Percentiles rank a stretch among this genome's conserved stretches.
These are phyloP conservation scores for Exophiala alcalophila DNA, from an alignment of 2,329 filamentous ascomycete species.

Conservation along the genomic window DNA sequence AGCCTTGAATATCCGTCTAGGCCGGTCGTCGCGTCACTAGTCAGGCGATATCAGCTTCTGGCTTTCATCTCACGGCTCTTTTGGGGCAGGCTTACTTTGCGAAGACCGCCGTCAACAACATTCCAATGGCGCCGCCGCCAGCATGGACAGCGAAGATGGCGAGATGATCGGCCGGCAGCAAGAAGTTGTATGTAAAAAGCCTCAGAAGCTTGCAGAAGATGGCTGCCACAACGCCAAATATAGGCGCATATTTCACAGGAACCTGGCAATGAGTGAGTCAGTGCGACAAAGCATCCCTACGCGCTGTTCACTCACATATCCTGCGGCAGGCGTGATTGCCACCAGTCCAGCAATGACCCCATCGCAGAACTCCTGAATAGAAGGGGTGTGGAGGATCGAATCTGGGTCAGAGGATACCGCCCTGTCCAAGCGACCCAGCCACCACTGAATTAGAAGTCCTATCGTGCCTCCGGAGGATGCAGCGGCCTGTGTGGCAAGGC, in stretches of 20 bases:
- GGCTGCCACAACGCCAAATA: conserved; percentile 8
- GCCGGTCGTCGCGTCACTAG: conserved; percentile 8
- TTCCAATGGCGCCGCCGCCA: conserved; percentile 4
- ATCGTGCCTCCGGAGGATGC: conserved; percentile 8
- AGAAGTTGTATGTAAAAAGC: background rate
- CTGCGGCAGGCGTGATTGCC: conserved; percentile 6
- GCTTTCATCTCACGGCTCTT: background rate
- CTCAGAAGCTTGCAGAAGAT: conserved; percentile 5
- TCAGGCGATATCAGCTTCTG: background rate
- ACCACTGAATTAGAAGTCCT: conserved; percentile 8
- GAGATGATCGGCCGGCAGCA: conserved; percentile 2
- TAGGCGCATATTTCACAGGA: conserved; percentile 9
- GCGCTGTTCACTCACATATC: conserved; percentile 3
- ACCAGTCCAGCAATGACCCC: conserved; percentile 11
- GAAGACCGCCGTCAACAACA: conserved; percentile 10
- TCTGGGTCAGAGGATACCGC: background rate
- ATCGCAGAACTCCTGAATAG: conserved; percentile 10
- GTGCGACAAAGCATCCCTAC: background rate
- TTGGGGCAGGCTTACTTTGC: conserved; percentile 1
- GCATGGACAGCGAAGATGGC: conserved; percentile 8
- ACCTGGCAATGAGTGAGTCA: conserved; percentile 4
- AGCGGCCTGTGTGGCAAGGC: conserved; percentile 40
- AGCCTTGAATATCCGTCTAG: conserved; percentile 7
- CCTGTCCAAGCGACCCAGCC: background rate
- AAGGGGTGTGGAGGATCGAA: conserved; percentile 1